Evolutionary conservation across 2,329 filamentous ascomycete species (phyloP).

Genomic region (Aureobasidium uvarum): DNA sequence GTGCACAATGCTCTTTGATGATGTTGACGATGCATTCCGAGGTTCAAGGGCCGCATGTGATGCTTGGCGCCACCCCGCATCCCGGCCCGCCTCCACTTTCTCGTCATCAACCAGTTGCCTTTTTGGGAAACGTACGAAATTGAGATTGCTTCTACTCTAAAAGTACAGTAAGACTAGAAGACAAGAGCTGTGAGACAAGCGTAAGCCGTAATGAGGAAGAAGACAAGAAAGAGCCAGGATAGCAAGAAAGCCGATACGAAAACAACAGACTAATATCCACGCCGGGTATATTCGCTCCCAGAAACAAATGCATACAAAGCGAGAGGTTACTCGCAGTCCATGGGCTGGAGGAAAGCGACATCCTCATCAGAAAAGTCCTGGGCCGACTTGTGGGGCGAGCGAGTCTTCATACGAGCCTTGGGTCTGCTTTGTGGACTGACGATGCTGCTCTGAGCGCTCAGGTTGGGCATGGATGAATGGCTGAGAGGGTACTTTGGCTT

Average conservation of each 20-base stretch:
- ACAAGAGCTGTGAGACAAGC: neutral
- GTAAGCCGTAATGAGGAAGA: neutral
- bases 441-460: slow-evolving; percentile 1
- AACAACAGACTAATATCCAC: neutral
- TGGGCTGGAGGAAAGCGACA: slow-evolving; percentile 25
- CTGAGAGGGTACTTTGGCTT: slow-evolving; percentile 16
- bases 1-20: neutral
- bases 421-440: slow-evolving; percentile 19
- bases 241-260: neutral
- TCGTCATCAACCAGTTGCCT: neutral
- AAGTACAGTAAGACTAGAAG: neutral
- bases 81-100: slow-evolving; percentile 7
- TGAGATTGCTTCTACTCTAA: neutral
- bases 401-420: slow-evolving; percentile 23
- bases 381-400: neutral
- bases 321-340: slow-evolving; percentile 23
- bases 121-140: slow-evolving; percentile 1
- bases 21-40: slow-evolving; percentile 19
- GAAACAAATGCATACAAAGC: neutral
- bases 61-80: neutral
- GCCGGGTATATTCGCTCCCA: slow-evolving; percentile 8
- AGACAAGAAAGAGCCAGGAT: neutral
- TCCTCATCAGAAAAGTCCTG: slow-evolving; percentile 23
- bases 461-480: slow-evolving; percentile 18
- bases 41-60: slow-evolving; percentile 25